Base-by-base conservation (phyloP, 2,329 filamentous ascomycete genomes). In the Phaeosphaeria sp. region DNA sequence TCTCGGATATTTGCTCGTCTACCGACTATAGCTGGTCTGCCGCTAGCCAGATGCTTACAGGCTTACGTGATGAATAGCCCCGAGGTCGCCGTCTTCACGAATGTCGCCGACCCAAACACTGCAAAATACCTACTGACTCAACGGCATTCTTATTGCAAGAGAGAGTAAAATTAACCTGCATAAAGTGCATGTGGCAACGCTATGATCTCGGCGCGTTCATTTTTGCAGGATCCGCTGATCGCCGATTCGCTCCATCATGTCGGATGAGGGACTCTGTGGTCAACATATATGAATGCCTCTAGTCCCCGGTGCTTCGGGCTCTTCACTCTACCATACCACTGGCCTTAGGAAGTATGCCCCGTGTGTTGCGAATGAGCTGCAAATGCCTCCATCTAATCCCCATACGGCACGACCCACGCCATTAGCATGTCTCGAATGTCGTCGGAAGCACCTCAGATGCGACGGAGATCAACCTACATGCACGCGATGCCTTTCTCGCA, bases 371-470 rank as follows among this genome's bases (percentile, higher is more conserved):
- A 36, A 11, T 36, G 30, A 6, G 11, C 11, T 36, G 30, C 30
- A 6, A 6, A 36, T 36, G 30, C 30, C 30, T 11, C 6, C 30
- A 36, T 36, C 30, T 36, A 36, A 46, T 30, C 30, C 13, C 30
- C 30, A 13, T 11, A 36, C 30, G 11, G 44, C 54, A 27, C 60
- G 64, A 11, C 64, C 67, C n/a, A 55, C 68, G 42, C 57, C 69
- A 18, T 50, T 71, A 21, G 82, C 82, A n/a, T 84, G 82, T 61
- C 71, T 82, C 18, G 76, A 79, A 41, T 83, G 82, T 56, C 77
- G 82, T 21, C 76, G 72, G 3, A 72, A 79, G 10, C 82, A 84
- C 62, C 67, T 83, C 42, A 82, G 81, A 59, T 84, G 82, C 61
- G 80, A 83, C 59, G 81, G 77, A 15, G 72, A 71, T n/a, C 72